Conservation (phyloP, 2,329 filamentous ascomycete species). For the Penicillium sp. region DNA sequence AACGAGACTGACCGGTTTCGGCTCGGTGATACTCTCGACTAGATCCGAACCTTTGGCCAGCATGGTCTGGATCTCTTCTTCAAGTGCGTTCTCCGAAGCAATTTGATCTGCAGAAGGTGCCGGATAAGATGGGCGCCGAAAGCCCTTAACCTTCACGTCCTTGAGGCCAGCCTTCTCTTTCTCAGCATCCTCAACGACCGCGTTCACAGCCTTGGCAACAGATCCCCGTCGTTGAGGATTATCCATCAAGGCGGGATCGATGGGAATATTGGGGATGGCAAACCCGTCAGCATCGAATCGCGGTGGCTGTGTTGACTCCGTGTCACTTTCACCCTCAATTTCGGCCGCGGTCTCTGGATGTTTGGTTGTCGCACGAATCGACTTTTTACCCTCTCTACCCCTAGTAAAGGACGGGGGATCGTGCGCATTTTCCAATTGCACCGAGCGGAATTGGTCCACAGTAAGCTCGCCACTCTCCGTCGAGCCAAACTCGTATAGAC, state of each 20-base stretch:
- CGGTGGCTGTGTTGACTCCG: conserved; percentile 37
- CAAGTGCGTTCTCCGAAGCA: conserved; percentile 65
- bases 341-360: conserved; percentile 48
- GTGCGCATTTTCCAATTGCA: conserved; percentile 67
- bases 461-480: conserved; percentile 85
- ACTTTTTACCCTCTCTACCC: conserved; percentile 64
- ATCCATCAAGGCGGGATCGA: conserved; percentile 51
- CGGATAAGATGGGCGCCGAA: conserved; percentile 45
- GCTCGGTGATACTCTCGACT: conserved; percentile 36
- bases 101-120: conserved; percentile 65
- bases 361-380: conserved; percentile 47
- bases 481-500: conserved; percentile 87
- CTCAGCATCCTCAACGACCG: conserved; percentile 32
- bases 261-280: conserved; percentile 62
- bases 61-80: conserved; percentile 73
- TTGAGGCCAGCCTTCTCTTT: conserved; percentile 29
- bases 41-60: conserved; percentile 55
- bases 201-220: conserved; percentile 31
- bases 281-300: conserved; percentile 72
- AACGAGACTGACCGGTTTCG: conserved; percentile 53
- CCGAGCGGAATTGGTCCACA: conserved; percentile 76
- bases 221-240: conserved; percentile 28
- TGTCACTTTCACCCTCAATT: conserved; percentile 47
- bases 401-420: conserved; percentile 80
- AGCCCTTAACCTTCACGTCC: conserved; percentile 39